Conservation (phyloP, 192 early-diverging fungal genomes). For the Coemansia reversa region DNA sequence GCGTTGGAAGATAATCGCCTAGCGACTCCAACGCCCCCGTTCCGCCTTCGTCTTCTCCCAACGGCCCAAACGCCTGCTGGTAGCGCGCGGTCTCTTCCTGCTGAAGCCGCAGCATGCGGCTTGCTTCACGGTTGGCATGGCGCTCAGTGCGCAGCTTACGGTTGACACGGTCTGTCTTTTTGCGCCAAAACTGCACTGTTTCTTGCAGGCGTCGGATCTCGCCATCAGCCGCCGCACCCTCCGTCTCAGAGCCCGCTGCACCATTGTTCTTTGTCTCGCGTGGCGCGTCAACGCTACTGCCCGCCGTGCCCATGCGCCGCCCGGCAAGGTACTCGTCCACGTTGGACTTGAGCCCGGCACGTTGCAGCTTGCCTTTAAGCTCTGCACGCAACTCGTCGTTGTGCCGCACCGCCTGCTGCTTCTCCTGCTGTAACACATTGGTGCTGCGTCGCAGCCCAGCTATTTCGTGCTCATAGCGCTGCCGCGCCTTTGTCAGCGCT, state of each 20-base stretch:
- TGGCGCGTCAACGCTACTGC: not conserved
- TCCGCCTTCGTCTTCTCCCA: conserved; percentile 20
- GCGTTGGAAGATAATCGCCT: conserved; percentile 19
- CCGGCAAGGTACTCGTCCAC: conserved; percentile 52
- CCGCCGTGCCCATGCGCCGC: conserved; percentile 12
- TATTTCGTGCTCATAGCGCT: conserved; percentile 66
- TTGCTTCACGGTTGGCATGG: conserved; percentile 19
- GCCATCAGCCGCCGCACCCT: conserved; percentile 16
- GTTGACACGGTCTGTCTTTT: conserved; percentile 37
- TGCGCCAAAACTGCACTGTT: conserved; percentile 42
- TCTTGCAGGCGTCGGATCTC: conserved; percentile 38
- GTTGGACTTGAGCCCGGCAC: conserved; percentile 48
- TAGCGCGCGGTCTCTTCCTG: conserved; percentile 47
- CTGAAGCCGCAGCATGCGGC: conserved; percentile 32
- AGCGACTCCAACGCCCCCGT: conserved; percentile 30
- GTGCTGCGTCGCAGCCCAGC: conserved; percentile 55
- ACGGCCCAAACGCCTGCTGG: conserved; percentile 34
- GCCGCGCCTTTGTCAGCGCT: conserved; percentile 54
- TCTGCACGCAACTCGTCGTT: conserved; percentile 62
- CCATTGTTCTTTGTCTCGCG: not conserved
- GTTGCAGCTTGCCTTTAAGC: conserved; percentile 54
- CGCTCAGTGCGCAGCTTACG: conserved; percentile 42
- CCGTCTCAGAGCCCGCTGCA: not conserved
- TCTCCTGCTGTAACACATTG: conserved; percentile 62
- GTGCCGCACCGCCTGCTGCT: conserved; percentile 54